A percentile compares a stretch with the other conserved stretches of the same genome.
These are phyloP conservation scores for Plenodomus biglobosus DNA, from an alignment of 2,329 filamentous ascomycete genomes.

Conservation along the genomic window DNA sequence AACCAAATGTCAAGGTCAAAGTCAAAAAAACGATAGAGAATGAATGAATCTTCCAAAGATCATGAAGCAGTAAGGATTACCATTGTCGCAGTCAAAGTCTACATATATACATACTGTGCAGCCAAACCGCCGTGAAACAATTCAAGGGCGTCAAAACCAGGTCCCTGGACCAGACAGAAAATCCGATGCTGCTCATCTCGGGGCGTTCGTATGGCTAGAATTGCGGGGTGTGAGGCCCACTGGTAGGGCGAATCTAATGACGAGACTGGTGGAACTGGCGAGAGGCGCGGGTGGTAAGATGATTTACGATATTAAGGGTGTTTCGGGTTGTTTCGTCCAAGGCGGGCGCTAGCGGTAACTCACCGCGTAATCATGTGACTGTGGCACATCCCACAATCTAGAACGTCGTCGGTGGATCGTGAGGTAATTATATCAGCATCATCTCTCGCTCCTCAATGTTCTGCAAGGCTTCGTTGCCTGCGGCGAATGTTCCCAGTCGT, in stretches of 20 bases:
- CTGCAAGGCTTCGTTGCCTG: slow-evolving; percentile 24
- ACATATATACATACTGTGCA: too few relatives aligned
- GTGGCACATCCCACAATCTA: slow-evolving; percentile 9
- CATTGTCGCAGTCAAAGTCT: slow-evolving; percentile 12
- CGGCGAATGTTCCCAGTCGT: slow-evolving; percentile 36
- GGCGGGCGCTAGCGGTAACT: slow-evolving; percentile 19
- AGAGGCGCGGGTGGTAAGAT: slow-evolving; percentile 13
- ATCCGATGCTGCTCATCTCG: slow-evolving; percentile 17
- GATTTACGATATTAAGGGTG: slow-evolving; percentile 25
- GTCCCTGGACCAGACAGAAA: slow-evolving; percentile 14
- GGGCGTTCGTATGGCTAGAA: slow-evolving; percentile 18
- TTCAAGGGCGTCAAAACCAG: slow-evolving; percentile 18
- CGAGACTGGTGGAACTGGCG: slow-evolving; percentile 20
- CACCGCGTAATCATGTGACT: slow-evolving; percentile 14
- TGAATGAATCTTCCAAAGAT: slow-evolving; percentile 24
- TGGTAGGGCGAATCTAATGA: slow-evolving; percentile 2
- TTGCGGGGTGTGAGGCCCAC: slow-evolving; percentile 19
- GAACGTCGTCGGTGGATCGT: not conserved
- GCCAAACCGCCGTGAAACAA: slow-evolving; percentile 23
- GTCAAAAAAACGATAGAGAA: slow-evolving; percentile 26
- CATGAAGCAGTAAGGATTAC: slow-evolving; percentile 19
- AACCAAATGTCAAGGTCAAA: slow-evolving; percentile 15
- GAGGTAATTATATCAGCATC: slow-evolving; percentile 15
- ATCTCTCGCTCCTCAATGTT: slow-evolving; percentile 23
- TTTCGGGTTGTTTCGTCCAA: slow-evolving; percentile 32